Evolutionary conservation across 1,284 basidiomycete species (phyloP), one percentile per base, ranked within the genome.

Genomic region (Leccinum fallax): DNA sequence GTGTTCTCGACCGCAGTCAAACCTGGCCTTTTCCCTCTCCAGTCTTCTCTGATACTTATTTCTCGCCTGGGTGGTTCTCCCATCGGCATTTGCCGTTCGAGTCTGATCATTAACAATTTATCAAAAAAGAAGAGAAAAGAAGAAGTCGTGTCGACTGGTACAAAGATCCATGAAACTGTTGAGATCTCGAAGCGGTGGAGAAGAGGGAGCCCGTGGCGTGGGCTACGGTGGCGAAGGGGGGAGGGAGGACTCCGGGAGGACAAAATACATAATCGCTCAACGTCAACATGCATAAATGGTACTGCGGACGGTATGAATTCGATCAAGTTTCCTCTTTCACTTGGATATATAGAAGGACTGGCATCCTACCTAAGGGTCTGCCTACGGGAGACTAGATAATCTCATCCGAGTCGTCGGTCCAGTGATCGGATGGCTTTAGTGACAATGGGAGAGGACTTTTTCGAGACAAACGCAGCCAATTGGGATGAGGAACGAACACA

Each of bases 271-370:
- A 36, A 60, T 40, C 34, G 15, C 32, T 46, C 57, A 38, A 55
- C 61, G 66, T 68, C 32, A 66, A 53, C 66, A 66, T 34, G 32
- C 32, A 5, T 34, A 5, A 34, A 36, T 36, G 34, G 34, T 36
- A 3, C 34, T 36, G 34, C 34, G 34, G 34, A 36, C 36, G 8
- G 4, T 8, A 38, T 43, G 40, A 43, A 43, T 43, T 19, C 19
- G 19, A 3, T 19, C 10, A 19, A 43, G 40, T 19, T 19, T 43
- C n/a, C n/a, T 19, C 10, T 10, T 11, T 19, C n/a, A 10, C 10
- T 43, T n/a, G n/a, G 40, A 43, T 43, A n/a, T 5, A 19, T 19
- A 32, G 32, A 30, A 30, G 30, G 30, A 30, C 9, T 32, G 30
- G 11, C 30, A 11, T 32, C 30, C 1, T 10, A 32, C 30, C 4